Evolutionary conservation across 805 yeast species (phyloP), one percentile per base, ranked within the genome.

Genomic region (Candida nemodendra): DNA sequence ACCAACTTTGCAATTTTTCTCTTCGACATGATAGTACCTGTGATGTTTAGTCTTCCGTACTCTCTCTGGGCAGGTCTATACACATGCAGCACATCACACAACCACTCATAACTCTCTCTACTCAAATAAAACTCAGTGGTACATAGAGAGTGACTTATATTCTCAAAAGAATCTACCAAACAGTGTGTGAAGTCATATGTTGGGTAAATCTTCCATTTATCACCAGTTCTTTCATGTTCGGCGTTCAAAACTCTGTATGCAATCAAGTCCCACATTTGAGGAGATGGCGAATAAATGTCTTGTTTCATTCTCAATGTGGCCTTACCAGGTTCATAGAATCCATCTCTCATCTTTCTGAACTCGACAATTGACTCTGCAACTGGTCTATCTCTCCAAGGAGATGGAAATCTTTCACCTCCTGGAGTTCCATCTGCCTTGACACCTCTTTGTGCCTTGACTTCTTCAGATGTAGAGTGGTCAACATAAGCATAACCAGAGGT

Each of bases 181-280:
- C 99, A 93, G 79, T 93, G 99, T 22, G 99, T 93, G 71, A 93
- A 93, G 64, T 93, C 99, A 62, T 93, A 93, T 17, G 99, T 93
- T 50, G 99, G 99, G 59, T 93, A 93, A 45, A 93, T 91, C 66
- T 84, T 87, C 99, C 99, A 93, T 65, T 86, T 86, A 59, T 79
- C 83, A 39, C 98, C 99, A 9, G 99, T 93, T 68, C 98, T 82
- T 66, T 91, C 95, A 66, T 93, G 99, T 23, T 89, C 78, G 11
- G 95, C 89, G 53, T 91, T 76, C 53, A 93, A 72, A 3, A 93
- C 96, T 62, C 99, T 79, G 68, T 93, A 93, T 9, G 99, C 99
- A 45, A 93, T 93, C 48, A 93, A 74, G 66, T 93, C 99, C 99
- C 99, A 93, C 99, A 93, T 93, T 69, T 93, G 99, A 13, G 99